These are phyloP conservation scores for Stentor roeselii DNA, from an alignment of 73 alveolate genomes.

Conservation along the genomic window DNA sequence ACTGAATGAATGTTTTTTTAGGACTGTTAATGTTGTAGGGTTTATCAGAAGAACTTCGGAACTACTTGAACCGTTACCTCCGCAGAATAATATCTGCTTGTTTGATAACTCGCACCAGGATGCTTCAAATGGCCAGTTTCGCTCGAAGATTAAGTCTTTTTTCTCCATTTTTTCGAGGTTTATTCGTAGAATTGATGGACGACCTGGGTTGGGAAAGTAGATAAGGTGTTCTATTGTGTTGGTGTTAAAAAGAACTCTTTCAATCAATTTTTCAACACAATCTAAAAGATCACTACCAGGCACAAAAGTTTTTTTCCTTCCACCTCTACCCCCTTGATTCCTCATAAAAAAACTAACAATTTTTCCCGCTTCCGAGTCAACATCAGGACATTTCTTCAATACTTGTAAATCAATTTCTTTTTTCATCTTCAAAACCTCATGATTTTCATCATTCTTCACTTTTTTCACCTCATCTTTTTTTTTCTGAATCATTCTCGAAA, in stretches of 20 bases:
- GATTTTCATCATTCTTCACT: background rate
- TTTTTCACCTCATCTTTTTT: background rate
- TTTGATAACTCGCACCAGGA: background rate
- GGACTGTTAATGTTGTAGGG: background rate
- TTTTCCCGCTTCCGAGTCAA: background rate
- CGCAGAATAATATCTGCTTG: background rate
- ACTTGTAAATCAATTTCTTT: background rate
- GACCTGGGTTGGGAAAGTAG: background rate
- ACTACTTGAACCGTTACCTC: background rate
- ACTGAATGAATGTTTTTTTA: background rate
- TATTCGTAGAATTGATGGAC: background rate
- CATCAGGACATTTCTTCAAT: background rate
- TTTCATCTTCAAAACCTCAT: background rate
- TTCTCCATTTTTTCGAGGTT: background rate
- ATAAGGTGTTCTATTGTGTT: background rate
- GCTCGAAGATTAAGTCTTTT: background rate
- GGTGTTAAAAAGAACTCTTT: background rate
- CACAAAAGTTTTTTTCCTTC: too few relatives aligned
- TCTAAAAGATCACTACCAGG: background rate
- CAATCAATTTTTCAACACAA: background rate
- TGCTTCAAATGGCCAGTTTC: constrained; percentile 2
- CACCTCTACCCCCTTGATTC: background rate
- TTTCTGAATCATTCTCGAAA: background rate
- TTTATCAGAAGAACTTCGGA: background rate
- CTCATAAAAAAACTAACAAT: too few relatives aligned